Percentiles rank a stretch among this genome's conserved stretches.
phyloP scores from a whole-genome alignment of 83 land plant genomes.

The Isoetes engelmannii region DNA sequence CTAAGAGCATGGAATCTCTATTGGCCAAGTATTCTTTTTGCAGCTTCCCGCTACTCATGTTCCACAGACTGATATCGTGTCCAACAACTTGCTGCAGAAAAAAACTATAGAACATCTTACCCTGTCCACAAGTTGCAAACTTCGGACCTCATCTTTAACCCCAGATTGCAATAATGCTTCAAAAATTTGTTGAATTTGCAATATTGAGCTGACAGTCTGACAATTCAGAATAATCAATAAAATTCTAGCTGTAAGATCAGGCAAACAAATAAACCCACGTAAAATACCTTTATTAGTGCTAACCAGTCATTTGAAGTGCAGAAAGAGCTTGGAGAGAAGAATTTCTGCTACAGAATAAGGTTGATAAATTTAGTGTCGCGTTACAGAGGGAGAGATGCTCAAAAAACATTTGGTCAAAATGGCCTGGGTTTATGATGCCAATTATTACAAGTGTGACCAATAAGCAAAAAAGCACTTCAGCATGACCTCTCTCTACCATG shows the following conservation, averaged over 20 bases:
- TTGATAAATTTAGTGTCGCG: too few species aligned
- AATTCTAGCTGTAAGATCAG: not conserved
- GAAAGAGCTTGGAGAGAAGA: constrained; percentile 22
- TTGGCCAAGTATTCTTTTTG: too few species aligned
- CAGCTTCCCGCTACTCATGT: not conserved
- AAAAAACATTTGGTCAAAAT: too few species aligned
- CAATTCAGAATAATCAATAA: constrained; percentile 1
- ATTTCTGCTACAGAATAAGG: constrained; percentile 17
- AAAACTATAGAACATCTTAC: constrained; percentile 25
- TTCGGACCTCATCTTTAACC: constrained; percentile 22
- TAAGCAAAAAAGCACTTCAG: too few species aligned
- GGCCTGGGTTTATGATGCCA: too few species aligned
- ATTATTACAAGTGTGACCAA: too few species aligned
- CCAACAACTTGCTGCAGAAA: not conserved
- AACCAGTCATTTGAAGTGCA: constrained; percentile 27
- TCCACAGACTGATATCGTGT: not conserved
- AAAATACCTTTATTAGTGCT: constrained; percentile 18
- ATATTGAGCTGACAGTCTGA: constrained; percentile 71
- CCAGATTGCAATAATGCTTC: constrained; percentile 48
- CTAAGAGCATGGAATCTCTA: too few species aligned
- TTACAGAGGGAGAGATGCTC: too few species aligned
- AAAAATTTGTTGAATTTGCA: constrained; percentile 67
- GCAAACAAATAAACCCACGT: not conserved
- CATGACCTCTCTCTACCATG: too few species aligned
- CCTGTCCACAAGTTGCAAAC: constrained; percentile 57